phyloP scores from a whole-genome alignment of 2,329 filamentous ascomycete species.

The Cyanodermella asteris region DNA sequence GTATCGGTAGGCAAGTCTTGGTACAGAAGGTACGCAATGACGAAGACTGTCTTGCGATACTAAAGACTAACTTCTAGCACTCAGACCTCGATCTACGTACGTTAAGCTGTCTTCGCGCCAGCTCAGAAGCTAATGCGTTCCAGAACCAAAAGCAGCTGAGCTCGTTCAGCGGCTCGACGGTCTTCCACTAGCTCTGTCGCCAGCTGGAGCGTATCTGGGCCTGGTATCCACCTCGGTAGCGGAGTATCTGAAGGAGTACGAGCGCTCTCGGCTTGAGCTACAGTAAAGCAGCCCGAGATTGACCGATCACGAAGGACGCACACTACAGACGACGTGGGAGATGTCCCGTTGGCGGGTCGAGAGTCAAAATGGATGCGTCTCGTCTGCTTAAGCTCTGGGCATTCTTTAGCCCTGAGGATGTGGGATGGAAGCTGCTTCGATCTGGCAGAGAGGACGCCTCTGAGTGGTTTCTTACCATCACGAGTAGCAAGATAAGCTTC shows the following conservation, averaged over 20 bases:
- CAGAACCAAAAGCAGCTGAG: neutral
- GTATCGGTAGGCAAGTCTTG: neutral
- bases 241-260: conserved; percentile 21
- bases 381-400: conserved; percentile 15
- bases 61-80: neutral
- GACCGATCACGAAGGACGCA: conserved; percentile 13
- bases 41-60: conserved; percentile 8
- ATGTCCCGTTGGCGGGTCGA: conserved; percentile 8
- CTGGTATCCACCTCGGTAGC: conserved; percentile 15
- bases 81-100: neutral
- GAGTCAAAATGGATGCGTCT: conserved; percentile 8
- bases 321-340: conserved; percentile 18
- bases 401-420: conserved; percentile 19
- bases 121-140: neutral
- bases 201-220: conserved; percentile 23
- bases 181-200: conserved; percentile 24
- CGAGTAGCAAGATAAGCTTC: neutral
- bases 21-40: conserved; percentile 11
- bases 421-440: conserved; percentile 22
- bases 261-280: conserved; percentile 17
- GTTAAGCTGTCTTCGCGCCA: neutral
- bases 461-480: conserved; percentile 4
- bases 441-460: conserved; percentile 9
- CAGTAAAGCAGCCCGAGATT: conserved; percentile 13
- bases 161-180: conserved; percentile 20